Percentiles rank a stretch among this genome's conserved stretches.
phyloP scores from a whole-genome alignment of 2,329 filamentous ascomycete species.

The Coniochaeta ligniaria region DNA sequence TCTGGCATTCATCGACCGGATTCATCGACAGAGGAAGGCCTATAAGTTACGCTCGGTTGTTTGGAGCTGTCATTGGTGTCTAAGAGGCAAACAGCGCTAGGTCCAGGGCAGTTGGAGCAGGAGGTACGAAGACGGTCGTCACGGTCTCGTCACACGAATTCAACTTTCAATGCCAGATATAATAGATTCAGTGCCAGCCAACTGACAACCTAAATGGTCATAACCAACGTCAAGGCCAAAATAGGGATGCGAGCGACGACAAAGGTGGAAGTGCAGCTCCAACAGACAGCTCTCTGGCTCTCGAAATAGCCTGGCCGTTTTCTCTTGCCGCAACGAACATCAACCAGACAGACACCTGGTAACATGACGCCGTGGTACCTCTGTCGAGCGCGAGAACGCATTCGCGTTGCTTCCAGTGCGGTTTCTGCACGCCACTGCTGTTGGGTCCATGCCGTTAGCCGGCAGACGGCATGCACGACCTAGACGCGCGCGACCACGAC shows the following conservation, averaged over 20 bases:
- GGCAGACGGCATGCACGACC: not conserved
- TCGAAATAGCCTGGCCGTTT: not conserved
- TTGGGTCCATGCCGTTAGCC: not conserved
- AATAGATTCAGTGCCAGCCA: no score
- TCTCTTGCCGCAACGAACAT: not conserved
- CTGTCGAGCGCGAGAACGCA: no score
- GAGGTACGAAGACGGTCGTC: no score
- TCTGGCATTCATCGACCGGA: not conserved
- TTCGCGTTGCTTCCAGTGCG: not conserved
- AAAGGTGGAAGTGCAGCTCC: no score
- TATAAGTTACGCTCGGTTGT: not conserved
- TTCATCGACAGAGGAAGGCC: not conserved
- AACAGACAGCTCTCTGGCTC: no score
- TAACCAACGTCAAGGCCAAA: no score
- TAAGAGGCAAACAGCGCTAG: not conserved
- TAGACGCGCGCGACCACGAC: not conserved
- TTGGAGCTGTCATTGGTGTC: not conserved
- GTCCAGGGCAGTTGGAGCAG: no score
- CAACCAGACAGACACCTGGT: not conserved
- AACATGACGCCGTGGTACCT: no score
- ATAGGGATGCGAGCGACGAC: no score
- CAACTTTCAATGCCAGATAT: not conserved
- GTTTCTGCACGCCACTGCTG: not conserved
- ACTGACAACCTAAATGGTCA: no score
- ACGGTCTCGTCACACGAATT: no score